Base-by-base conservation (phyloP, 495 filamentous ascomycete genomes). In the Staphylotrichum tortipilum region DNA sequence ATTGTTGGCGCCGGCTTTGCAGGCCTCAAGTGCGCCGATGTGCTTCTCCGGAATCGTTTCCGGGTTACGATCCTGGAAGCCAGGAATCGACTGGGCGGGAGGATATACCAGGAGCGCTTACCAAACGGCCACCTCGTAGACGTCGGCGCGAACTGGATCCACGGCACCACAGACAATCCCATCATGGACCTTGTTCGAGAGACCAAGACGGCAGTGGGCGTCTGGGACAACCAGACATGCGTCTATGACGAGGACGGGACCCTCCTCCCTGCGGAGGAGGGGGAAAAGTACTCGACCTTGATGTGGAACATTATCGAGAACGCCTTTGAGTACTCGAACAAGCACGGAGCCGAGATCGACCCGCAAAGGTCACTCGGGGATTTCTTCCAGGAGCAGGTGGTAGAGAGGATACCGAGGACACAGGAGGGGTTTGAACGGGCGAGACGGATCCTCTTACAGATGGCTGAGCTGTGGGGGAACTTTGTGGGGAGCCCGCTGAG, bases 61-160 rank as follows among this genome's bases (percentile, higher is more conserved):
- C 71, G 78, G 38, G 89, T 96, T 40, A 91, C 88, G 2, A 80
- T 96, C 31, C 71, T 95, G 29, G 92, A 98, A 62, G 92, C 80
- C 8, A 76, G 91, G 47, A 72, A 90, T 68, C 77, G 92, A 24
- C 66, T 94, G 47, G 92, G 92, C 9, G 92, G 92, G 7, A 78
- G 91, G 49, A 79, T 94, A 67, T 67, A 69, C 40, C 77, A 79
- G 54, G 58, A 67, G 33, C 60, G 49, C n/a, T 59, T 78, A 0
- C 66, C 73, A 4, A 70, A 69, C 18, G 74, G 69, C 7, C 70
- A 76, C 15, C 50, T 73, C n/a, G 63, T 77, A 11, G 72, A 75
- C 56, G 85, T 88, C 18, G 91, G 91, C 6, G 83, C 91, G 7
- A 97, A 96, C 60, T 96, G 91, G 91, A 94, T 95, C 22, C 91